Conservation (phyloP, 176 grass and related monocot species). For the Guadua angustifolia region DNA sequence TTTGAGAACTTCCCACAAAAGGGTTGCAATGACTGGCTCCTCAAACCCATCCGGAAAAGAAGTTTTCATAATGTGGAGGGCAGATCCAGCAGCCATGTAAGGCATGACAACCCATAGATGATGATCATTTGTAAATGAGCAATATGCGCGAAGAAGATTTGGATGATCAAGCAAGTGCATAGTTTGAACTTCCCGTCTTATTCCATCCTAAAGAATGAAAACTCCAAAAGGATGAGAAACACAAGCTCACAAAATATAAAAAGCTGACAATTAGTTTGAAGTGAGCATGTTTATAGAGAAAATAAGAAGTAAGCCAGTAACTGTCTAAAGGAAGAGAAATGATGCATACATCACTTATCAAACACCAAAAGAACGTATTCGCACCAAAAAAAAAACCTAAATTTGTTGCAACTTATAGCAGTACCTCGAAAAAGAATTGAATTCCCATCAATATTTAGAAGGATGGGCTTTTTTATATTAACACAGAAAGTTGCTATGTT, state of each 20-base stretch:
- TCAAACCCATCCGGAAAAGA: slow-evolving; percentile 93
- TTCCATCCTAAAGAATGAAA: slow-evolving; percentile 75
- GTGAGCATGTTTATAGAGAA: slow-evolving; percentile 26
- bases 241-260: slow-evolving; percentile 20
- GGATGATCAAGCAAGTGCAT: slow-evolving; percentile 95
- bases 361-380: neutral
- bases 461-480: neutral
- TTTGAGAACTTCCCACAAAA: slow-evolving; percentile 89
- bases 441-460: slow-evolving; percentile 25
- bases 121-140: slow-evolving; percentile 80
- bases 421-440: neutral
- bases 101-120: slow-evolving; percentile 98
- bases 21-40: slow-evolving; percentile 90
- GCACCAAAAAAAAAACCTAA: neutral
- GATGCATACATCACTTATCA: slow-evolving; percentile 31
- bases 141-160: slow-evolving; percentile 79
- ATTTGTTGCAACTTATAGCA: slow-evolving; percentile 2
- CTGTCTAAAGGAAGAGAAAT: slow-evolving; percentile 12
- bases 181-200: slow-evolving; percentile 95
- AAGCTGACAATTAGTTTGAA: neutral
- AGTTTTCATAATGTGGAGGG: slow-evolving; percentile 95
- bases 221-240: slow-evolving; percentile 44
- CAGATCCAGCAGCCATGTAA: slow-evolving; percentile 91
- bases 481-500: neutral
- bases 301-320: neutral